Evolutionary conservation across 208 protist species (phyloP).

Genomic region (Leishmania aethiopica): DNA sequence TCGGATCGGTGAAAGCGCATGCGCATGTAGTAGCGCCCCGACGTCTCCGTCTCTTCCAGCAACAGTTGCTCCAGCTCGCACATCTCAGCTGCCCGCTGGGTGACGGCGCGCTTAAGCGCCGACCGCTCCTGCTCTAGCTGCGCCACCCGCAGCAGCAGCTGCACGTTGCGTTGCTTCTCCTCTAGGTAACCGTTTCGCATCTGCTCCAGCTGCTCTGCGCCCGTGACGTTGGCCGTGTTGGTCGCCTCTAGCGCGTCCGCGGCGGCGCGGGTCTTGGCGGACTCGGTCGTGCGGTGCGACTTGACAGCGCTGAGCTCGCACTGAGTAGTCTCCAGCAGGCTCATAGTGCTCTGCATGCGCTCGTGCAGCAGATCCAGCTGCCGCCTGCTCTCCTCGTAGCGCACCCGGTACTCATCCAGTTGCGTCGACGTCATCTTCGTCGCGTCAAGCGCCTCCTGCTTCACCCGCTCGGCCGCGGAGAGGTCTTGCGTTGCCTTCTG

Average conservation of each 20-base stretch:
- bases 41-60: conserved; percentile 76
- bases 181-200: conserved; percentile 58
- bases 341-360: conserved; percentile 47
- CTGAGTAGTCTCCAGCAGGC: conserved; percentile 54
- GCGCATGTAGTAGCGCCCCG: conserved; percentile 69
- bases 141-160: conserved; percentile 67
- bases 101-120: conserved; percentile 34
- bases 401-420: conserved; percentile 44
- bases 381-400: conserved; percentile 38
- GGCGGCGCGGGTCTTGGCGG: conserved; percentile 26
- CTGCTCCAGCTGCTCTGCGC: conserved; percentile 46
- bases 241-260: conserved; percentile 35
- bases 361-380: conserved; percentile 39
- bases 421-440: conserved; percentile 8
- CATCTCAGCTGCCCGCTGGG: conserved; percentile 39
- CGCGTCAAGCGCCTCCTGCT: conserved; percentile 31
- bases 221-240: neutral
- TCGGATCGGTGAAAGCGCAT: conserved; percentile 58
- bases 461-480: conserved; percentile 22
- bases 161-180: conserved; percentile 79
- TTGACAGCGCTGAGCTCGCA: conserved; percentile 45
- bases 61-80: conserved; percentile 71
- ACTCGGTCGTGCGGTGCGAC: conserved; percentile 29
- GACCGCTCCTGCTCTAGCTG: conserved; percentile 54
- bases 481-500: conserved; percentile 19